phyloP scores from a whole-genome alignment of 768 basidiomycete species.

The Boletus edulis region DNA sequence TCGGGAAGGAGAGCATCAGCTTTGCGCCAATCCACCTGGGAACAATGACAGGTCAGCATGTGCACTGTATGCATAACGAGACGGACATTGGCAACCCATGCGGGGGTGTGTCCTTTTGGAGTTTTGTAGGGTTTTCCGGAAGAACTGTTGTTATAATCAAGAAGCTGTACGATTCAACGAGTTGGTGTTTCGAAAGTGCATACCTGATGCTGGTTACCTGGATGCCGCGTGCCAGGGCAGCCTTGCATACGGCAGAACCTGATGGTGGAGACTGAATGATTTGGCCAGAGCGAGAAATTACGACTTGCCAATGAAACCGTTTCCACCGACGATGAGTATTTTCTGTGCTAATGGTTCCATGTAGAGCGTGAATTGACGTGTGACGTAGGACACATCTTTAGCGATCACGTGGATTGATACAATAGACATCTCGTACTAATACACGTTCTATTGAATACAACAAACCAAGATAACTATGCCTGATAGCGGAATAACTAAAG shows the following conservation, averaged over 20 bases:
- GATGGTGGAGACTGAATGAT: constrained; percentile 9
- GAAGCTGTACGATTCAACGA: background rate
- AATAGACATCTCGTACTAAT: background rate
- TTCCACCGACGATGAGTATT: constrained; percentile 96
- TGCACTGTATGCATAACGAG: background rate
- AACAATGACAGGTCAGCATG: constrained; percentile 5
- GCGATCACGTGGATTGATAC: background rate
- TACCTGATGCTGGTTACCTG: constrained; percentile 90
- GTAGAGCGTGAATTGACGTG: background rate
- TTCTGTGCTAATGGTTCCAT: constrained; percentile 42
- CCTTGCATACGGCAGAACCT: constrained; percentile 93
- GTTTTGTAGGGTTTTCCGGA: constrained; percentile 85
- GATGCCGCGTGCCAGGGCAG: constrained; percentile 81
- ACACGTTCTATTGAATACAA: background rate
- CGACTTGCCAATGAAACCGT: constrained; percentile 89
- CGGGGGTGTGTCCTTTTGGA: constrained; percentile 85
- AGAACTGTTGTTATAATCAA: constrained; percentile 48
- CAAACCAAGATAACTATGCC: constrained; percentile 8
- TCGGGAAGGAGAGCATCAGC: constrained; percentile 80
- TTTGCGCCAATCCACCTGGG: constrained; percentile 82
- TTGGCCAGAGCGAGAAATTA: background rate
- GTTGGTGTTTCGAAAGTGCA: background rate
- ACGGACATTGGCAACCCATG: constrained; percentile 76
- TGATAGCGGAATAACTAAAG: constrained; percentile 13
- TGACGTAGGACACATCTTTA: background rate